Conservation (phyloP, 2,329 filamentous ascomycete species). For the Amauroascus verrucosus region DNA sequence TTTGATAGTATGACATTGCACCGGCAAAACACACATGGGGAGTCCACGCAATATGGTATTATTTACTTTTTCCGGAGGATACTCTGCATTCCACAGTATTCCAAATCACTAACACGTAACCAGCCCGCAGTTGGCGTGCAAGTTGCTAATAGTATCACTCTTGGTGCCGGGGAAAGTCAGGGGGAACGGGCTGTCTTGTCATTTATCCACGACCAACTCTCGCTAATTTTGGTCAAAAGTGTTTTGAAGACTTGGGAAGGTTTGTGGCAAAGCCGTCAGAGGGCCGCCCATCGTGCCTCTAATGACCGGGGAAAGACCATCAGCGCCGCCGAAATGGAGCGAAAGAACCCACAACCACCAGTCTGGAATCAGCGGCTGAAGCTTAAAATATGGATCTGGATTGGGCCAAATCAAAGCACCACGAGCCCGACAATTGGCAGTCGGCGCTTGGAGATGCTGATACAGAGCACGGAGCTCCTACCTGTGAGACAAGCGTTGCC, state of each 20-base stretch:
- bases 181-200: background rate
- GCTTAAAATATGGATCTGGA: background rate
- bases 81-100: background rate
- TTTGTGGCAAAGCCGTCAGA: slow-evolving; percentile 1
- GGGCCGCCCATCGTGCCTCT: background rate
- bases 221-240: background rate
- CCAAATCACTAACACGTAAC: background rate
- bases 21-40: too few relatives aligned
- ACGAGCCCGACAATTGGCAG: background rate
- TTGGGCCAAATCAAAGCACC: background rate
- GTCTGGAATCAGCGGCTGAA: slow-evolving; percentile 9
- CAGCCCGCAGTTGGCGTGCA: background rate
- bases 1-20: too few relatives aligned
- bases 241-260: background rate
- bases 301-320: background rate
- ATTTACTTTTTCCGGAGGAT: background rate
- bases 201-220: background rate
- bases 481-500: background rate
- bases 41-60: too few relatives aligned
- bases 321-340: slow-evolving; percentile 3
- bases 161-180: background rate
- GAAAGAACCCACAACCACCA: slow-evolving; percentile 3
- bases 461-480: background rate
- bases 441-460: too few relatives aligned
- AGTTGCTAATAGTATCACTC: background rate